These are phyloP conservation scores for Pyrenophora teres DNA, from an alignment of 2,329 filamentous ascomycete genomes.

Conservation along the genomic window DNA sequence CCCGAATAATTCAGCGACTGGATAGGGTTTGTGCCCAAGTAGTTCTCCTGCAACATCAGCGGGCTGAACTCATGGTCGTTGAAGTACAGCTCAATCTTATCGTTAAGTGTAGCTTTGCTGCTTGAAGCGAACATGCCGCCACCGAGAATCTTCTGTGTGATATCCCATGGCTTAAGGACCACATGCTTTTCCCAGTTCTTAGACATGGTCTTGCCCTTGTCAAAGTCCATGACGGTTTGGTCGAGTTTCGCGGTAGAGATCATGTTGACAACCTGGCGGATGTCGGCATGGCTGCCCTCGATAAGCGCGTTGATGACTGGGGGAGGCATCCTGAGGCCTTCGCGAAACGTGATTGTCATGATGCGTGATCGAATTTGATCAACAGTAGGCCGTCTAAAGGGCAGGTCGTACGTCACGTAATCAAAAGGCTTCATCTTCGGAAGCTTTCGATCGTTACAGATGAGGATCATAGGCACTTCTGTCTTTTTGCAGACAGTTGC, in stretches of 20 bases:
- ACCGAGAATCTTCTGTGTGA: slow-evolving; percentile 88
- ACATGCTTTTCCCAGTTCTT: slow-evolving; percentile 99
- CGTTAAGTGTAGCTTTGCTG: slow-evolving; percentile 87
- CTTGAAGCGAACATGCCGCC: slow-evolving; percentile 82
- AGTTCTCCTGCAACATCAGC: slow-evolving; percentile 98
- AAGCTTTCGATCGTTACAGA: slow-evolving; percentile 91
- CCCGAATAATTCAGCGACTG: slow-evolving; percentile 65
- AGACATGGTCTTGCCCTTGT: slow-evolving; percentile 89
- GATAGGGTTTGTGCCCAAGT: slow-evolving; percentile 80
- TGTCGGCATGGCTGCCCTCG: slow-evolving; percentile 93
- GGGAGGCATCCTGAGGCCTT: slow-evolving; percentile 82
- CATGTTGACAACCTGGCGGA: slow-evolving; percentile 99
- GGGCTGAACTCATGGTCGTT: slow-evolving; percentile 98
- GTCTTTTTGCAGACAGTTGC: slow-evolving; percentile 96
- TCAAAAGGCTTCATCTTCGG: slow-evolving; percentile 99
- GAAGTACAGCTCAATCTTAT: slow-evolving; percentile 98
- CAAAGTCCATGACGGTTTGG: slow-evolving; percentile 76
- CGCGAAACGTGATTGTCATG: slow-evolving; percentile 92
- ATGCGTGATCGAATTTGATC: slow-evolving; percentile 91
- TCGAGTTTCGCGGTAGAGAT: slow-evolving; percentile 91
- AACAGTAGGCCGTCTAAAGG: slow-evolving; percentile 85
- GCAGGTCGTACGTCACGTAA: slow-evolving; percentile 78
- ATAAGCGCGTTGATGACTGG: slow-evolving; percentile 90
- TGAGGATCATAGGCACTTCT: slow-evolving; percentile 90
- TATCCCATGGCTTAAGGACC: slow-evolving; percentile 97